phyloP scores from a whole-genome alignment of 495 filamentous ascomycete genomes.

The Aspergillus panamensis region DNA sequence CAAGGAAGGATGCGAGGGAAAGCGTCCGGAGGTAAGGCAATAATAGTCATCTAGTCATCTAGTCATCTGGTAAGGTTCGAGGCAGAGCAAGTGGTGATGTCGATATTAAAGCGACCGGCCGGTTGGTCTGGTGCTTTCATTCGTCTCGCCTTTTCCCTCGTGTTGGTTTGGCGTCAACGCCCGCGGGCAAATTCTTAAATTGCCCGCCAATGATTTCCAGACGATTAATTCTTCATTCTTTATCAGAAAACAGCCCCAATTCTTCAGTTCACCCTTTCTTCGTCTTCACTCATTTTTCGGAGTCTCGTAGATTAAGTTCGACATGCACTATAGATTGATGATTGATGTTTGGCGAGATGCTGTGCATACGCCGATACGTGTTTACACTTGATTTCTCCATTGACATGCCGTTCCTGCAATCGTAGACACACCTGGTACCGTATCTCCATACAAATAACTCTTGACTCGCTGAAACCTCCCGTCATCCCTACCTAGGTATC shows the following conservation, averaged over 20 bases:
- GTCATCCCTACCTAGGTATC: too few species aligned
- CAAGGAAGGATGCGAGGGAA: neutral
- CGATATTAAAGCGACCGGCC: neutral
- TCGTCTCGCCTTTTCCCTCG: slow-evolving; percentile 1
- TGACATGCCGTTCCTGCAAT: neutral
- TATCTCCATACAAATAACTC: too few species aligned
- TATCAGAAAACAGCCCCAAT: neutral
- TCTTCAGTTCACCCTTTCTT: neutral
- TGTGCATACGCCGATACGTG: neutral
- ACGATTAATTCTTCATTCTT: neutral
- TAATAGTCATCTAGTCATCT: neutral
- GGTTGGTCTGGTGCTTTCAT: neutral
- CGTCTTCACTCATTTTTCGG: neutral
- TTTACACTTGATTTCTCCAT: neutral
- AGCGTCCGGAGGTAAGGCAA: neutral
- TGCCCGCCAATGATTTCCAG: slow-evolving; percentile 6
- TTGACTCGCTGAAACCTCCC: too few species aligned
- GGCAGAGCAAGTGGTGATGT: slow-evolving; percentile 12
- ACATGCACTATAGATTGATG: neutral
- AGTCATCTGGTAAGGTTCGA: neutral
- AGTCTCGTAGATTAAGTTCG: too few species aligned
- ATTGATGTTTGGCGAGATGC: neutral
- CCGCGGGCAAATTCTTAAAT: slow-evolving; percentile 4
- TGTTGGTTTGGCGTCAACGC: slow-evolving; percentile 19
- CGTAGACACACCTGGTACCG: neutral